Conservation (phyloP, 768 basidiomycete species). For the Rhizopogon vesiculosus region DNA sequence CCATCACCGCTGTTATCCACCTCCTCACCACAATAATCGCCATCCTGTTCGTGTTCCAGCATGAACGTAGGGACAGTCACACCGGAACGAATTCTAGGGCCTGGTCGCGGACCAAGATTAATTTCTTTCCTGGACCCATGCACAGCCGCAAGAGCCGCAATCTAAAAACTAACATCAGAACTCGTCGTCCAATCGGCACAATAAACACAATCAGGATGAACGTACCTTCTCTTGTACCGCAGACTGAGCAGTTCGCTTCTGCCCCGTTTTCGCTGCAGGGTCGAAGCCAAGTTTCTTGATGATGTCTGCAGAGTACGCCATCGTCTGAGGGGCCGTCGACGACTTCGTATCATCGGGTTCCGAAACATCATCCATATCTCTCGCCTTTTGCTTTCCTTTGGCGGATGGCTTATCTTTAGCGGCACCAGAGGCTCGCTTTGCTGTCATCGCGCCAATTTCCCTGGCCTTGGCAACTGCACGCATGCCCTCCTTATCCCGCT, state of each 20-base stretch:
- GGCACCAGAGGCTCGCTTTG: constrained; percentile 10
- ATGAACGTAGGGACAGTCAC: constrained; percentile 38
- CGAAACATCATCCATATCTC: constrained; percentile 9
- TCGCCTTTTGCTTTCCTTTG: constrained; percentile 11
- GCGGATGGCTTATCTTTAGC: constrained; percentile 11
- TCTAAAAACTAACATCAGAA: constrained; percentile 28
- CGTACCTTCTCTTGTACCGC: constrained; percentile 57
- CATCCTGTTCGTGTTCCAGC: constrained; percentile 4
- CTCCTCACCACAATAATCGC: constrained; percentile 4
- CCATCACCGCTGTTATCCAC: constrained; percentile 14
- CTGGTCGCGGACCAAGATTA: constrained; percentile 58
- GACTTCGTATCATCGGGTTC: constrained; percentile 12
- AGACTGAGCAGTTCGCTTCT: constrained; percentile 33
- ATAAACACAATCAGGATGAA: background rate
- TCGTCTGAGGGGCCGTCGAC: constrained; percentile 16
- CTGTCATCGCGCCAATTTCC: constrained; percentile 34
- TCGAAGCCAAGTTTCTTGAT: constrained; percentile 79
- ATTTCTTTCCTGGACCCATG: constrained; percentile 50
- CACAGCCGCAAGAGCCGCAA: constrained; percentile 50
- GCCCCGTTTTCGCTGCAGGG: constrained; percentile 56
- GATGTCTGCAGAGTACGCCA: constrained; percentile 58
- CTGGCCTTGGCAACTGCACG: constrained; percentile 57
- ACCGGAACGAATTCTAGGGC: constrained; percentile 59
- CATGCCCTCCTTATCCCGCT: constrained; percentile 66
- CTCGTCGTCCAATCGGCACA: background rate